phyloP scores from a whole-genome alignment of 306 rosid species.

The Cucumis cinereus region DNA sequence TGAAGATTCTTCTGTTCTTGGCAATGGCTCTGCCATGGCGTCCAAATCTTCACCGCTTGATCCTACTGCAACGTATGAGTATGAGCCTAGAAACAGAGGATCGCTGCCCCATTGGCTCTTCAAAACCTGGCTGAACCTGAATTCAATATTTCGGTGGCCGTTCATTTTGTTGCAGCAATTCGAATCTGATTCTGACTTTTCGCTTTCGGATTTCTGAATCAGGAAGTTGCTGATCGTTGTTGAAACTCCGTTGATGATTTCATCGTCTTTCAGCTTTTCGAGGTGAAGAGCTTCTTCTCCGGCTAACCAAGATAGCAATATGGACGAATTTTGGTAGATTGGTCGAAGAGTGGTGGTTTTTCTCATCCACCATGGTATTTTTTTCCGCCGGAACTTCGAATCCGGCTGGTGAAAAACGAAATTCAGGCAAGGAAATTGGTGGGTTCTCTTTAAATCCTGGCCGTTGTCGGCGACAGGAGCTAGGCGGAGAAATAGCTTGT shows the following conservation, averaged over 20 bases:
- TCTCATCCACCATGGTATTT: constrained; percentile 93
- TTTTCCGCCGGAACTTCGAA: constrained; percentile 46
- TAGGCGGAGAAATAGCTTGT: constrained; percentile 77
- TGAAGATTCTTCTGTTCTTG: constrained; percentile 23
- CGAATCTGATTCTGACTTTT: constrained; percentile 15
- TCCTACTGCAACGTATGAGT: constrained; percentile 75
- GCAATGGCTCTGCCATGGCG: constrained; percentile 81
- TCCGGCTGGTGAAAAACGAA: constrained; percentile 60
- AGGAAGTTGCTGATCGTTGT: constrained; percentile 44
- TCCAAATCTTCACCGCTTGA: constrained; percentile 87
- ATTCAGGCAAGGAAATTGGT: constrained; percentile 47
- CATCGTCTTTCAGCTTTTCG: constrained; percentile 59
- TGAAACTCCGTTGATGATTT: constrained; percentile 58
- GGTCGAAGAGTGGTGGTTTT: constrained; percentile 65
- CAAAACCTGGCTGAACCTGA: constrained; percentile 14
- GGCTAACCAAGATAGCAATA: constrained; percentile 77
- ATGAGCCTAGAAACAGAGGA: constrained; percentile 83
- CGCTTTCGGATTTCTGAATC: constrained; percentile 12
- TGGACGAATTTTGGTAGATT: constrained; percentile 51
- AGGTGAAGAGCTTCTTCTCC: constrained; percentile 80
- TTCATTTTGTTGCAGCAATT: background rate
- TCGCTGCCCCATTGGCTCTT: constrained; percentile 73
- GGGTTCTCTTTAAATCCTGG: constrained; percentile 1
- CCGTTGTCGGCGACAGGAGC: constrained; percentile 4
- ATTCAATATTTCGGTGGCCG: constrained; percentile 16